Base-by-base conservation (phyloP, 352 stramenopile genomes). In the Pythium guiyangense region DNA sequence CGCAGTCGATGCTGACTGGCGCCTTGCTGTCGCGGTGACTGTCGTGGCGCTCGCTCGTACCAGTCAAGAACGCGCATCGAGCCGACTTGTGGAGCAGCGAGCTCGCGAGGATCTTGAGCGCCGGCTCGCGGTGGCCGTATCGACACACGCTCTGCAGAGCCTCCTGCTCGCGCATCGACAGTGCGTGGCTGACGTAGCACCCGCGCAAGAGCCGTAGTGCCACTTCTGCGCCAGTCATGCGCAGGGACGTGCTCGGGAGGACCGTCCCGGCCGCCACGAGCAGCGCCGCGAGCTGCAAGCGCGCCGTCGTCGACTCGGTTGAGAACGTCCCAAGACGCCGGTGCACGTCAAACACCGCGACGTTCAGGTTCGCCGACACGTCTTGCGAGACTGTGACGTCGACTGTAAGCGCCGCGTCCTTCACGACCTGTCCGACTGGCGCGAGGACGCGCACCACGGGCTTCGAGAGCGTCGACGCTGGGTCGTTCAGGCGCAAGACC, bases 191-290 rank as follows among this genome's bases (percentile, higher is more conserved):
- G 0, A 66, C 70, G 17, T 57, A 60, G 49, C 74, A n/a, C n/a
- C n/a, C n/a, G n/a, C n/a, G n/a, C n/a, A n/a, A n/a, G n/a, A 87
- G 3, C 67, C 60, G 59, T 64, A 86, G 20, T 5, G 74, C 70
- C 11, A 68, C 68, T 44, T 88, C 78, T 0, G 63, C 48, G 17
- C 69, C 71, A 14, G 75, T 84, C 78, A 88, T 83, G 46, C 14
- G 49, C 63, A n/a, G 61, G 71, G 73, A 66, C 10, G 82, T 44
- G 39, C 49, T 62, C n/a, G n/a, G n/a, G n/a, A n/a, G n/a, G n/a
- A n/a, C 4, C 49, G 62, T 1, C 66, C 66, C 0, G n/a, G 70
- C 66, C 11, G 61, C 59, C 22, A 54, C 51, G 49, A 70, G 82
- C 35, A 86, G 61, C 3, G 65, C 64, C 26, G 63, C 70, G 12